These are phyloP conservation scores for Akanthomyces uredinophilus DNA, from an alignment of 2,329 filamentous ascomycete species.

Conservation along the genomic window DNA sequence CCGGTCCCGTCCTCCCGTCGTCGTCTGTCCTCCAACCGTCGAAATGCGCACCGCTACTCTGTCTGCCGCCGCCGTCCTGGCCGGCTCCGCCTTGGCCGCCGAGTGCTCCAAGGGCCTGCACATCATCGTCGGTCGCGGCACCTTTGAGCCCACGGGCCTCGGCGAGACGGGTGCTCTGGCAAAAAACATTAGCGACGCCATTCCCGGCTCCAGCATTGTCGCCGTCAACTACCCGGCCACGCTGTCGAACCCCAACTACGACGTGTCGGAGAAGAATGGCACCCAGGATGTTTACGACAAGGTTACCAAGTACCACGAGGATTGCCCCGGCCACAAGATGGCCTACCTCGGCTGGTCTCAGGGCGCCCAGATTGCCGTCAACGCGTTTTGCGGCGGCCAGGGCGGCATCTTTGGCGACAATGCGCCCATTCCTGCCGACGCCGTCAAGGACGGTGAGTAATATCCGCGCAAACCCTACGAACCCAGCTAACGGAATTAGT, in stretches of 20 bases:
- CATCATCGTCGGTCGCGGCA: constrained; percentile 37
- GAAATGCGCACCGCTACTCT: constrained; percentile 9
- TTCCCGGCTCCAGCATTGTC: constrained; percentile 31
- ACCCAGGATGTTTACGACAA: constrained; percentile 26
- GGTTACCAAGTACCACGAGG: constrained; percentile 28
- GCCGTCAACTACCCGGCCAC: constrained; percentile 36
- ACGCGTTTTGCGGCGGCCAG: constrained; percentile 34
- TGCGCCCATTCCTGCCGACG: constrained; percentile 22
- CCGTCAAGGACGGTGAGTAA: constrained; percentile 31
- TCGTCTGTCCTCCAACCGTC: neutral
- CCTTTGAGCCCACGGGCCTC: constrained; percentile 28
- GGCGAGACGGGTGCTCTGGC: constrained; percentile 32
- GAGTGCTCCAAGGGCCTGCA: constrained; percentile 34
- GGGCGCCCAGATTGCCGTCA: constrained; percentile 35
- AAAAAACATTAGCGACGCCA: constrained; percentile 25
- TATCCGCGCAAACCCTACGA: neutral
- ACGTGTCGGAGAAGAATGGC: constrained; percentile 31
- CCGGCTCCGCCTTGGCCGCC: constrained; percentile 23
- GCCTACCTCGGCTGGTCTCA: constrained; percentile 40
- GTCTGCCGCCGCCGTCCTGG: constrained; percentile 15
- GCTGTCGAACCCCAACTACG: constrained; percentile 28
- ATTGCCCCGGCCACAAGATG: constrained; percentile 36
- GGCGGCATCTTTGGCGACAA: constrained; percentile 25
- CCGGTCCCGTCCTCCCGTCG: neutral
- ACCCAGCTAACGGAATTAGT: constrained; percentile 25